Evolutionary conservation across 2,329 filamentous ascomycete genomes (phyloP).

Genomic region (Xylariomycetidae sp.): DNA sequence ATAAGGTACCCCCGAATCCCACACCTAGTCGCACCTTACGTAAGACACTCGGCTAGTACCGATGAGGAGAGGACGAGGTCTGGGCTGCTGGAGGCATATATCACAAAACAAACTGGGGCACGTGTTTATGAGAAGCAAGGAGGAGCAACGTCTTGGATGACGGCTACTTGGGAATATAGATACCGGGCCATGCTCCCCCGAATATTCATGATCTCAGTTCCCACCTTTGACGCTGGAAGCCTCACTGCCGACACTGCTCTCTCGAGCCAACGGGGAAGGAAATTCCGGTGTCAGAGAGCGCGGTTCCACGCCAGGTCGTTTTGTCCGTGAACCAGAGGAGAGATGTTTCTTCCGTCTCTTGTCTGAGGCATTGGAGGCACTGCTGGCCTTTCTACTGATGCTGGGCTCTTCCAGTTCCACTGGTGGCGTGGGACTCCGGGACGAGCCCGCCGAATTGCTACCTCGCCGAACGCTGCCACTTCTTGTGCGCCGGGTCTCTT

Average conservation of each 20-base stretch:
- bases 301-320: slow-evolving; percentile 40
- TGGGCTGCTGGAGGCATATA: too few species aligned
- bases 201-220: too few species aligned
- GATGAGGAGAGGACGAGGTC: too few species aligned
- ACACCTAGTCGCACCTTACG: too few species aligned
- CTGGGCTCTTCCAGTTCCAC: slow-evolving; percentile 36
- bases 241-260: slow-evolving; percentile 33
- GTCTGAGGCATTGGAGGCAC: slow-evolving; percentile 40
- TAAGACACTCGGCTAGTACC: too few species aligned
- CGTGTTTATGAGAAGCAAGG: too few species aligned
- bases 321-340: slow-evolving; percentile 34
- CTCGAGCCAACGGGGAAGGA: slow-evolving; percentile 46
- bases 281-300: slow-evolving; percentile 50
- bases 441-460: slow-evolving; percentile 43
- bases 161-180: too few species aligned
- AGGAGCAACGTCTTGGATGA: too few species aligned
- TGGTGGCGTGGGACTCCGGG: slow-evolving; percentile 43
- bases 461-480: slow-evolving; percentile 47
- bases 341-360: slow-evolving; percentile 47
- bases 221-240: slow-evolving; percentile 2
- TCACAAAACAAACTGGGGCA: too few species aligned
- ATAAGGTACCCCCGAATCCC: too few species aligned
- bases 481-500: slow-evolving; percentile 42
- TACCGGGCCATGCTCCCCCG: too few species aligned
- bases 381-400: slow-evolving; percentile 39